These are phyloP conservation scores for Cetraspora pellucida DNA, from an alignment of 192 early-diverging fungal species.

Conservation along the genomic window DNA sequence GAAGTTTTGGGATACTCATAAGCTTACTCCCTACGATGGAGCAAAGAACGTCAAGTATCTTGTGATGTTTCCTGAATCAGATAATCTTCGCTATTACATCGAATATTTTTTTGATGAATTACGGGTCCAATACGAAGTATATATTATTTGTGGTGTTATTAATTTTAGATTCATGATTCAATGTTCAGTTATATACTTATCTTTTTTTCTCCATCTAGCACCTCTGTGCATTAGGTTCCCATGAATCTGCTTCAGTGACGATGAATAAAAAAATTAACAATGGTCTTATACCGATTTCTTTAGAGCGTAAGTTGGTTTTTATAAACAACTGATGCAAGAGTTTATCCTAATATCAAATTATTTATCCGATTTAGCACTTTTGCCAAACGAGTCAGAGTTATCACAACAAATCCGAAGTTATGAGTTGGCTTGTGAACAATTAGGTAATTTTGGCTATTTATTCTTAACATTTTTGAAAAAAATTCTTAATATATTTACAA, in stretches of 20 bases:
- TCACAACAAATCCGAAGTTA: too few species aligned
- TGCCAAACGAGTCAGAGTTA: too few species aligned
- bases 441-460: too few species aligned
- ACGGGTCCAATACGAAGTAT: constrained; percentile 10
- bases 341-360: too few species aligned
- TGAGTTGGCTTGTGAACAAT: too few species aligned
- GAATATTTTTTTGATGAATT: constrained; percentile 6
- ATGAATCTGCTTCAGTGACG: too few species aligned
- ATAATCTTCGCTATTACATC: constrained; percentile 36
- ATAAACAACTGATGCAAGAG: too few species aligned
- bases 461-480: not conserved
- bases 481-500: not conserved
- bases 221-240: too few species aligned
- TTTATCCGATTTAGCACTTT: too few species aligned
- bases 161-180: not conserved
- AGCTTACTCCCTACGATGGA: constrained; percentile 54
- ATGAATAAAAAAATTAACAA: too few species aligned
- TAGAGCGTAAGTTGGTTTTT: too few species aligned
- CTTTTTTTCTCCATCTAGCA: not conserved
- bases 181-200: not conserved
- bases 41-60: constrained; percentile 58
- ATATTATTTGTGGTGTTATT: not conserved
- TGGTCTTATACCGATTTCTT: too few species aligned
- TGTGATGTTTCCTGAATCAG: constrained; percentile 52
- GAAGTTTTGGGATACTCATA: constrained; percentile 59